phyloP scores from a whole-genome alignment of 176 grass and related monocot species.

The Triticum urartu region DNA sequence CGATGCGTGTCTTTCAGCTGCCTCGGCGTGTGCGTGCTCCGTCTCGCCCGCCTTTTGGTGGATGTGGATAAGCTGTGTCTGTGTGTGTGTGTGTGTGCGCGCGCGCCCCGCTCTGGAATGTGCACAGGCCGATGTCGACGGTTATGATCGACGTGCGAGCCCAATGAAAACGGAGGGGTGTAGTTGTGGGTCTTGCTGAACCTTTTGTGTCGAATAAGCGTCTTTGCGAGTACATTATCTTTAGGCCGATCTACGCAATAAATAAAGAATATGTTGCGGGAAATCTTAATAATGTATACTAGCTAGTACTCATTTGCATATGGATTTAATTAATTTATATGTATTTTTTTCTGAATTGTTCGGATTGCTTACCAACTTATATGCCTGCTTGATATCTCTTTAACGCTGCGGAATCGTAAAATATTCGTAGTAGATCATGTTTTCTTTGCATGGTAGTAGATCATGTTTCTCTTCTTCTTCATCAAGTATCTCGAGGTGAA shows the following conservation, averaged over 20 bases:
- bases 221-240: not conserved
- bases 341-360: too few species aligned
- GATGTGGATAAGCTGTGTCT: conserved; percentile 1
- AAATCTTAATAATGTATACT: too few species aligned
- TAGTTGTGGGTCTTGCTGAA: not conserved
- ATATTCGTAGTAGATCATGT: not conserved
- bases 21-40: not conserved
- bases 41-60: not conserved
- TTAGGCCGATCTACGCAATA: not conserved
- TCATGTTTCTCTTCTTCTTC: not conserved
- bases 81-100: not conserved
- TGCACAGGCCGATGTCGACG: not conserved
- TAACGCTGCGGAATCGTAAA: not conserved
- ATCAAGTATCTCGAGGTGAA: too few species aligned
- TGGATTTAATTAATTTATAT: not conserved
- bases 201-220: not conserved
- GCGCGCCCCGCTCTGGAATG: not conserved
- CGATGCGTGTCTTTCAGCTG: not conserved
- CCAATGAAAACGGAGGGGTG: not conserved
- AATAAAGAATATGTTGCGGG: too few species aligned
- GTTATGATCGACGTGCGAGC: not conserved
- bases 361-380: not conserved
- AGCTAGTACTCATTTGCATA: not conserved
- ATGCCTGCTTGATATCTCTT: not conserved
- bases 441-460: not conserved